These are phyloP conservation scores for Neurospora sp. DNA, from an alignment of 495 filamentous ascomycete genomes.

Conservation along the genomic window DNA sequence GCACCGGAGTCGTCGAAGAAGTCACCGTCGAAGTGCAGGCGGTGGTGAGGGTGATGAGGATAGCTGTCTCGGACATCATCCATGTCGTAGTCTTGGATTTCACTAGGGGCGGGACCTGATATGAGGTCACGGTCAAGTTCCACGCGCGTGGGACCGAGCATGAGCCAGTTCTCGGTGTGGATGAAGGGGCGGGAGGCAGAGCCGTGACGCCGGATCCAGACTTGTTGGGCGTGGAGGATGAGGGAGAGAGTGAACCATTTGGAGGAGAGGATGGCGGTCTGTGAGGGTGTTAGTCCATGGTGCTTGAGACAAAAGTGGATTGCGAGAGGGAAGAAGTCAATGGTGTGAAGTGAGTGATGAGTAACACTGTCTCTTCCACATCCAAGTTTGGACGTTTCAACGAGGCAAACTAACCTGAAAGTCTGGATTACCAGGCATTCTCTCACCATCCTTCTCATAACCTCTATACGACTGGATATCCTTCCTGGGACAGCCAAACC, in stretches of 20 bases:
- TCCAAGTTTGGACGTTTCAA: background rate
- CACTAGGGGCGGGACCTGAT: background rate
- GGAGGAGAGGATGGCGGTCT: slow-evolving; percentile 24
- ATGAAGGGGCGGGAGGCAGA: background rate
- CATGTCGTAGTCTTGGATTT: background rate
- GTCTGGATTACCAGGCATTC: slow-evolving; percentile 17
- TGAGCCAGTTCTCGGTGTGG: background rate
- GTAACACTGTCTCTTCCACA: background rate
- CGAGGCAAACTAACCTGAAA: slow-evolving; percentile 23
- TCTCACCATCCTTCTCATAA: background rate
- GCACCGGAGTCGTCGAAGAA: background rate
- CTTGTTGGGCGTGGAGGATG: slow-evolving; percentile 21
- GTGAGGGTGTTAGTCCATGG: background rate
- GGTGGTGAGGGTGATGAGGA: background rate
- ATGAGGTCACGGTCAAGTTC: background rate
- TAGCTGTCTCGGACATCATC: background rate
- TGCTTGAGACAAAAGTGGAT: background rate
- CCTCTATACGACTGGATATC: background rate
- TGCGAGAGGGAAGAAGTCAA: background rate
- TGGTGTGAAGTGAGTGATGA: background rate
- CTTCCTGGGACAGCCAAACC: slow-evolving; percentile 12
- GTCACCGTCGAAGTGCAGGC: background rate
- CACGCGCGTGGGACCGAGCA: background rate
- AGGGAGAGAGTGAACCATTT: slow-evolving; percentile 19
- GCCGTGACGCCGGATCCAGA: slow-evolving; percentile 14